Conservation (phyloP, 306 rosid species). For the Gillenia trifoliata region DNA sequence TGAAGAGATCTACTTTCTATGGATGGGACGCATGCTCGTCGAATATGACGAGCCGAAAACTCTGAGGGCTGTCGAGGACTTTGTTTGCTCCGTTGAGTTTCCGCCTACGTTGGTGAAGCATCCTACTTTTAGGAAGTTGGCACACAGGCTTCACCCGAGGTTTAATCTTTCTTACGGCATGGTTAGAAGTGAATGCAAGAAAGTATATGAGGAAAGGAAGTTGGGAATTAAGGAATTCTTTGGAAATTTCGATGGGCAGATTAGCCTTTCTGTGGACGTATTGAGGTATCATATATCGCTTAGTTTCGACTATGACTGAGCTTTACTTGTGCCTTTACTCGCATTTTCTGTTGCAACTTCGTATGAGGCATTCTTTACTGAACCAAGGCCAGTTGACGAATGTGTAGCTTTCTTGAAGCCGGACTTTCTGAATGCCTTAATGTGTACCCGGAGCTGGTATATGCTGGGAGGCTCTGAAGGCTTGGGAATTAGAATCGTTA, state of each 20-base stretch:
- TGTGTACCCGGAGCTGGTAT: slow-evolving; percentile 11
- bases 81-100: not conserved
- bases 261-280: slow-evolving; percentile 5
- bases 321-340: not conserved
- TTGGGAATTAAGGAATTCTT: not conserved
- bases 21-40: not conserved
- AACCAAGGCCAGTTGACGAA: not conserved
- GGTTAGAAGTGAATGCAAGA: not conserved
- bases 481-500: no score
- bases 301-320: not conserved
- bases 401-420: not conserved
- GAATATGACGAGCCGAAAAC: not conserved
- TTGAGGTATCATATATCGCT: not conserved
- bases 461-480: no score
- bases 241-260: not conserved
- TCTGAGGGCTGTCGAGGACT: not conserved
- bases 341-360: slow-evolving; percentile 6
- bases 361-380: not conserved
- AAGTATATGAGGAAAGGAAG: not conserved
- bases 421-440: not conserved
- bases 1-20: not conserved
- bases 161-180: not conserved
- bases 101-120: not conserved
- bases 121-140: not conserved
- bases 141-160: not conserved